Conservation (phyloP, 305 asterid genomes). For the Fraxinus sp. region DNA sequence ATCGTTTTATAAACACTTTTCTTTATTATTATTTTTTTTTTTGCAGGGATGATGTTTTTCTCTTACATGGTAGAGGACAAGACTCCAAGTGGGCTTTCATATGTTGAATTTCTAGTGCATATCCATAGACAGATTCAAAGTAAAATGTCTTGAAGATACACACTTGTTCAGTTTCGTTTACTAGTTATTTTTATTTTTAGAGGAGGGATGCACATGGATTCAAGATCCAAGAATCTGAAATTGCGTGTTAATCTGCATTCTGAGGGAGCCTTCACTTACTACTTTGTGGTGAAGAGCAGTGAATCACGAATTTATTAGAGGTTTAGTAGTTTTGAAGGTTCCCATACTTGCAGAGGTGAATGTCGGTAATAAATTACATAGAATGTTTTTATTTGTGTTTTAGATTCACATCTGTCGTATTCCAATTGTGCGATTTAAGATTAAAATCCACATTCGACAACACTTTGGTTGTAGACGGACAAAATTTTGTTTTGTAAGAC, state of each 20-base stretch:
- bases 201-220: slow-evolving; percentile 11
- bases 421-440: background rate
- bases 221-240: background rate
- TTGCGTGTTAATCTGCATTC: background rate
- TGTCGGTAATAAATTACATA: background rate
- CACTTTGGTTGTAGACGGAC: background rate
- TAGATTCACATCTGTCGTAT: background rate
- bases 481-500: background rate
- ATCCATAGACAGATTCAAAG: slow-evolving; percentile 82
- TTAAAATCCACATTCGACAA: background rate
- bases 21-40: background rate
- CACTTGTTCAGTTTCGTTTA: background rate
- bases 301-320: background rate
- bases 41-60: slow-evolving; percentile 67
- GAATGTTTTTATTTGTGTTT: background rate
- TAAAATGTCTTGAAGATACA: slow-evolving; percentile 66
- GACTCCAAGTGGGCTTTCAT: slow-evolving; percentile 61
- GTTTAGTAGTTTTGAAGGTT: background rate
- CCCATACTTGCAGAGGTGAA: background rate
- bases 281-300: background rate
- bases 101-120: slow-evolving; percentile 80
- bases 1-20: background rate
- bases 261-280: background rate
- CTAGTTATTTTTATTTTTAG: slow-evolving; percentile 25
- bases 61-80: slow-evolving; percentile 89